Evolutionary conservation across 2,329 filamentous ascomycete genomes (phyloP), one percentile per base, ranked within the genome.

Genomic region (Colletotrichum neosansevieriae): DNA sequence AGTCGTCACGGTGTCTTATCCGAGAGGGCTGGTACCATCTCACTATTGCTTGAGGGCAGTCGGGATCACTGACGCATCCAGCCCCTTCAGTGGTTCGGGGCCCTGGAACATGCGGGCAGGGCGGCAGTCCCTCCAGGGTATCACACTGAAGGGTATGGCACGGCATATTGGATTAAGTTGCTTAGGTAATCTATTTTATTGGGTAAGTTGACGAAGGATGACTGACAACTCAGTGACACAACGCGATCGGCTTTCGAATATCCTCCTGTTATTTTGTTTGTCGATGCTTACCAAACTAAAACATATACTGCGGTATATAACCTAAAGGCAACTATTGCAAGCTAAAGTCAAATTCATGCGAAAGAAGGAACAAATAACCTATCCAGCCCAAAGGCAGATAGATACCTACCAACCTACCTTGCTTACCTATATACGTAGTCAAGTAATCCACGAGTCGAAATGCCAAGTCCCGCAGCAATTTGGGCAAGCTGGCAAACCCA

Each of bases 21-120:
- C 66, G 62, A 49, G 36, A 65, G 62, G 49, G 24, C 15, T 47
- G 47, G 66, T 69, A 69, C 47, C 36, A 32, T 32, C n/a, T 54
- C 12, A 19, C 11, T 34, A 6, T 29, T 29, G 49, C 24, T 34
- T 49, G n/a, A 42, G 53, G 34, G n/a, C 19, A 45, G 29, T 17
- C 32, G 45, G 49, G 21, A 44, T 40, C 38, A 42, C 47, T 68
- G 54, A 59, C 54, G 60, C 45, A 54, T 68, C 21, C 54, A 54
- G 54, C 45, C 50, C 42, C 29, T 29, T 51, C 29, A 54, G 24
- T 50, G 29, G 40, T 51, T 58, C 36, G 29, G 49, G 63, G 29
- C 21, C n/a, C 40, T 51, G 45, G 45, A 60, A 50, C 36, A 51
- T 54, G 56, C 45, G 56, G 36, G 38, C 62, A 51, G 10, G 62